Conservation (phyloP, 257 asterid species). For the Petunia axillaris region DNA sequence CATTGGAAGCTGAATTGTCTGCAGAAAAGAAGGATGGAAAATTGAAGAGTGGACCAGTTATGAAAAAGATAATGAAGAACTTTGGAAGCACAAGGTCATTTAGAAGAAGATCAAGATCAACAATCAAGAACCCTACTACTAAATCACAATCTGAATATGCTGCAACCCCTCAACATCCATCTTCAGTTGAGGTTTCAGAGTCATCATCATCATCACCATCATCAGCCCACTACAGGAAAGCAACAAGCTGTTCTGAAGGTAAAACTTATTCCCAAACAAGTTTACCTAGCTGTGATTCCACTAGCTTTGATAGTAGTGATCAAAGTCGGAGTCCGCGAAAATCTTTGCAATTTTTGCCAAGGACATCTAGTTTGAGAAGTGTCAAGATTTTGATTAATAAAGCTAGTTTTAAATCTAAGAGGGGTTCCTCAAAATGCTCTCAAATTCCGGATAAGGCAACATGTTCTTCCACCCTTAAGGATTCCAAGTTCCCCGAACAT, state of each 20-base stretch:
- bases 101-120: constrained; percentile 47
- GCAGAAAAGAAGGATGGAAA: background rate
- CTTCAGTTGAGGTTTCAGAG: constrained; percentile 37
- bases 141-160: constrained; percentile 37
- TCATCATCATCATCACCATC: constrained; percentile 43
- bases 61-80: constrained; percentile 27
- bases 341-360: constrained; percentile 35
- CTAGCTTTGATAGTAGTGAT: constrained; percentile 41
- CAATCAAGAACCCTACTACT: constrained; percentile 35
- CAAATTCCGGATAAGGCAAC: constrained; percentile 61
- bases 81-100: constrained; percentile 47
- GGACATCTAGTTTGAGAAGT: constrained; percentile 36
- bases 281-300: constrained; percentile 41
- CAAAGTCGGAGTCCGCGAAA: constrained; percentile 29
- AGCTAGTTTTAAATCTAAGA: constrained; percentile 64
- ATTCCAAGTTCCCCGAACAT: constrained; percentile 55
- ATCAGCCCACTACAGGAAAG: constrained; percentile 53
- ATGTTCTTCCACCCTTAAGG: constrained; percentile 75
- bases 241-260: constrained; percentile 46
- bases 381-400: constrained; percentile 26
- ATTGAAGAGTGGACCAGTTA: constrained; percentile 14
- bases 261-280: constrained; percentile 41
- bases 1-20: background rate
- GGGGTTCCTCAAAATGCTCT: constrained; percentile 32
- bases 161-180: constrained; percentile 8